phyloP scores from a whole-genome alignment of 2,329 filamentous ascomycete species.

The Fusarium solani-melongenae region DNA sequence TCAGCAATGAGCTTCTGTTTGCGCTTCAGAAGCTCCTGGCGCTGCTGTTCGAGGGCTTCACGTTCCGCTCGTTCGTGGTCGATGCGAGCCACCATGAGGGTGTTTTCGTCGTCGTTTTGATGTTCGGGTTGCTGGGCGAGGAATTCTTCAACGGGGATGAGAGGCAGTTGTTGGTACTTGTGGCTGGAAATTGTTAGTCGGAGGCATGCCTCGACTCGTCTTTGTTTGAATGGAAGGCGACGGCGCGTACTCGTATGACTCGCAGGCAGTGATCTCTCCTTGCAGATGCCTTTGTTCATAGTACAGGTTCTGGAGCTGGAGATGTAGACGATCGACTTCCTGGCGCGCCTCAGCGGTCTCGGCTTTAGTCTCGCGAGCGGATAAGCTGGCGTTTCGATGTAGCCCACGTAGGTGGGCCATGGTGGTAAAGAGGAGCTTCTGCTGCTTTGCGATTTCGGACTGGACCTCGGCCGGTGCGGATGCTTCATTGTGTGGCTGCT shows the following conservation, averaged over 20 bases:
- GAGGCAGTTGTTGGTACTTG: conserved; percentile 85
- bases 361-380: conserved; percentile 86
- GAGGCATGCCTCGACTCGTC: background rate
- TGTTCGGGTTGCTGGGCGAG: conserved; percentile 80
- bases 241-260: conserved; percentile 83
- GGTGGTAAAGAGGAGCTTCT: conserved; percentile 83
- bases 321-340: conserved; percentile 90
- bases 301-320: conserved; percentile 94
- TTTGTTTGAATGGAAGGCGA: background rate
- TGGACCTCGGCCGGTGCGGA: conserved; percentile 60
- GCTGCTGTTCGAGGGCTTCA: conserved; percentile 84
- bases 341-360: conserved; percentile 87
- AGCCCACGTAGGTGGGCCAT: conserved; percentile 84
- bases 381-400: conserved; percentile 83
- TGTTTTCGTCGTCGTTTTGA: conserved; percentile 76
- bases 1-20: conserved; percentile 72
- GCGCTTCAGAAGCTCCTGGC: conserved; percentile 77
- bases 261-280: conserved; percentile 90
- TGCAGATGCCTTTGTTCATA: conserved; percentile 94
- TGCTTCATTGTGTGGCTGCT: conserved; percentile 55
- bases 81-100: conserved; percentile 89
- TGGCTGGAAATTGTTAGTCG: conserved; percentile 66
- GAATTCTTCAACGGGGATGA: conserved; percentile 87
- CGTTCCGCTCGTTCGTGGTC: conserved; percentile 89
- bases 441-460: conserved; percentile 75